phyloP scores from a whole-genome alignment of 139 green algal species.

The Nannochloris sp. region DNA sequence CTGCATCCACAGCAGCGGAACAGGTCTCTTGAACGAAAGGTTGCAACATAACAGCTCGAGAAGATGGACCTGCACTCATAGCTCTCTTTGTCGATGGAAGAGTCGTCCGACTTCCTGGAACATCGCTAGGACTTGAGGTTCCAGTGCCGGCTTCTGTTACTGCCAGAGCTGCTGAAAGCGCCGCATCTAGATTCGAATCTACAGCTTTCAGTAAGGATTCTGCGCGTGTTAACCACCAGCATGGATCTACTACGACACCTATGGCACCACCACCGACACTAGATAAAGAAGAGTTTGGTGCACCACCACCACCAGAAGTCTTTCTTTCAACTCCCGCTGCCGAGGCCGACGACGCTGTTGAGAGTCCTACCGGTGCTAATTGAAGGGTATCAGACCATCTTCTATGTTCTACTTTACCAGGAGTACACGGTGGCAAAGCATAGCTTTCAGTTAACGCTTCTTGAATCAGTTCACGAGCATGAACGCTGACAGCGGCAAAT shows the following conservation, averaged over 20 bases:
- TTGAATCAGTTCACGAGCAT: neutral
- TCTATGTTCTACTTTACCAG: no score
- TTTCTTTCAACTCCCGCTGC: no score
- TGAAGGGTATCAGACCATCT: no score
- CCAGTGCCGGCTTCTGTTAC: slow-evolving; percentile 22
- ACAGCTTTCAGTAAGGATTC: slow-evolving; percentile 33
- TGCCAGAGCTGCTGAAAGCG: slow-evolving; percentile 38
- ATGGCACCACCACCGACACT: no score
- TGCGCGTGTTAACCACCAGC: slow-evolving; percentile 28
- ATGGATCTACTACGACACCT: no score
- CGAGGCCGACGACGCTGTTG: no score
- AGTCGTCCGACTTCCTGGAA: neutral
- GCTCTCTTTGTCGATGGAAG: neutral
- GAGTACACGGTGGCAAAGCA: no score
- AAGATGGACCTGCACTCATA: neutral
- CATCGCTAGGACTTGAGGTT: neutral
- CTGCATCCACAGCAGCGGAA: slow-evolving; percentile 11
- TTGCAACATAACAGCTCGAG: slow-evolving; percentile 43
- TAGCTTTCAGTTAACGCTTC: neutral
- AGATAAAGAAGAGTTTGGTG: no score
- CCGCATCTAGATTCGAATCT: slow-evolving; percentile 35
- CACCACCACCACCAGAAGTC: no score
- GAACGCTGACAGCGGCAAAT: slow-evolving; percentile 27
- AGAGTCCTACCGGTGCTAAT: no score
- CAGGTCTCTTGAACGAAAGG: slow-evolving; percentile 50